Evolutionary conservation across 2,329 filamentous ascomycete genomes (phyloP).

Genomic region (Colletotrichum melonis): DNA sequence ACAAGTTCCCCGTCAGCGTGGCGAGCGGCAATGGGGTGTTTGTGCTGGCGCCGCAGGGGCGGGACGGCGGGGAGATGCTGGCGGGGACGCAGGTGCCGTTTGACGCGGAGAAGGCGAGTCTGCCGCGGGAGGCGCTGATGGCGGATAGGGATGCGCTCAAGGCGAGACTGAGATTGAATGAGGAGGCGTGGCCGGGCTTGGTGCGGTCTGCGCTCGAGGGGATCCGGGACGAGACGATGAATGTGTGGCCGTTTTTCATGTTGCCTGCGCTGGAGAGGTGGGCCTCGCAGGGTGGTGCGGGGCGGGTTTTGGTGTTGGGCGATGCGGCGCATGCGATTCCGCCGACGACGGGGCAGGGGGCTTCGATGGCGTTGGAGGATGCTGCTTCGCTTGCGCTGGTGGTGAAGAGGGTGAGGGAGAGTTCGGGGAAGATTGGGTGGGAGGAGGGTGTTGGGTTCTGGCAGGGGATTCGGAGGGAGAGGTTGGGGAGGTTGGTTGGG

Average conservation of each 20-base stretch:
- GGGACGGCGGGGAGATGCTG: constrained; percentile 52
- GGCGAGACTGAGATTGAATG: constrained; percentile 47
- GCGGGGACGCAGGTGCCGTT: constrained; percentile 54
- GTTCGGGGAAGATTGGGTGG: constrained; percentile 36
- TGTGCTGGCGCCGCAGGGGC: constrained; percentile 58
- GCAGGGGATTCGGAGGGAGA: constrained; percentile 59
- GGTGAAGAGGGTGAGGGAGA: constrained; percentile 41
- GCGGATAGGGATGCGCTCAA: constrained; percentile 51
- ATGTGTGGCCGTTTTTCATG: constrained; percentile 62
- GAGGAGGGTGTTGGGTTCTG: constrained; percentile 51
- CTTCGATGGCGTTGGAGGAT: constrained; percentile 63
- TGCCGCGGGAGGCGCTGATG: constrained; percentile 54
- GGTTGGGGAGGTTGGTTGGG: constrained; percentile 58
- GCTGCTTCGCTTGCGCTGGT: constrained; percentile 57
- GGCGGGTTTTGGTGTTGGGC: constrained; percentile 56
- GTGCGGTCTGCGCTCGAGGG: constrained; percentile 47
- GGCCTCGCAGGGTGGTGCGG: constrained; percentile 46
- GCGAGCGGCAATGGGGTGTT: constrained; percentile 59
- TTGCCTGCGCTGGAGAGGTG: constrained; percentile 59
- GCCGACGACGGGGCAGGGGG: constrained; percentile 58
- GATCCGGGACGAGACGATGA: constrained; percentile 48
- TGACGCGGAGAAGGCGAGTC: constrained; percentile 47
- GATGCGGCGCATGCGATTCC: constrained; percentile 62
- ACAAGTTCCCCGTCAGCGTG: constrained; percentile 55
- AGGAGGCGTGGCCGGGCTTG: constrained; percentile 49